These are phyloP conservation scores for Rusavskia elegans DNA, from an alignment of 495 filamentous ascomycete species.

Conservation along the genomic window DNA sequence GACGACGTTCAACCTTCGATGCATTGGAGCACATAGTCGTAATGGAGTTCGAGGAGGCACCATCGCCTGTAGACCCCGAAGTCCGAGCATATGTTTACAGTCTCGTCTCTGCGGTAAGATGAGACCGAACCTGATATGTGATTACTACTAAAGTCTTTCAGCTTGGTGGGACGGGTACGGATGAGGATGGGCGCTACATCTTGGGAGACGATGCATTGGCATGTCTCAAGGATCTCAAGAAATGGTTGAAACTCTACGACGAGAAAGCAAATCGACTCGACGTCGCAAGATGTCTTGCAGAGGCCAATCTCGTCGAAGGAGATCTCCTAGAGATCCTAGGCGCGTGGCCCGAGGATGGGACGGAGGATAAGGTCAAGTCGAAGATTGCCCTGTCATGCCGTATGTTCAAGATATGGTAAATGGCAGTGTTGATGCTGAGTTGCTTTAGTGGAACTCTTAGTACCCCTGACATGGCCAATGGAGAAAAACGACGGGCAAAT, in stretches of 20 bases:
- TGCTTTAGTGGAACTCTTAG: constrained; percentile 61
- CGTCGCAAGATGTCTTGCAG: constrained; percentile 81
- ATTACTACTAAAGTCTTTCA: constrained; percentile 21
- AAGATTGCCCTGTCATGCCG: constrained; percentile 70
- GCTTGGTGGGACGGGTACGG: constrained; percentile 76
- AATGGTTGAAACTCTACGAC: constrained; percentile 90
- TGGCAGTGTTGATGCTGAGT: constrained; percentile 1
- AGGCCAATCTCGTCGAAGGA: constrained; percentile 79
- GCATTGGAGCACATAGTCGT: background rate
- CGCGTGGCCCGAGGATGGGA: constrained; percentile 50
- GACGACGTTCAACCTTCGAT: too few relatives aligned
- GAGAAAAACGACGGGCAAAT: constrained; percentile 63
- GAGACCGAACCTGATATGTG: background rate
- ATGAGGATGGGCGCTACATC: constrained; percentile 67
- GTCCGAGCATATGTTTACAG: constrained; percentile 83
- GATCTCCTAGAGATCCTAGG: constrained; percentile 86
- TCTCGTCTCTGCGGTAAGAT: constrained; percentile 75
- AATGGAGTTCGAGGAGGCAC: constrained; percentile 10
- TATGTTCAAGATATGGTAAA: constrained; percentile 16
- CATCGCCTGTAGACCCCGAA: constrained; percentile 45
- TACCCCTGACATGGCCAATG: constrained; percentile 88
- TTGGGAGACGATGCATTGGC: constrained; percentile 89
- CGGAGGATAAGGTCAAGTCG: constrained; percentile 55
- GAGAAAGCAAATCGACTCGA: constrained; percentile 89
- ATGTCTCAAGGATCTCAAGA: constrained; percentile 79